These are phyloP conservation scores for Candida anutae DNA, from an alignment of 1,139 yeast genomes.

Conservation along the genomic window DNA sequence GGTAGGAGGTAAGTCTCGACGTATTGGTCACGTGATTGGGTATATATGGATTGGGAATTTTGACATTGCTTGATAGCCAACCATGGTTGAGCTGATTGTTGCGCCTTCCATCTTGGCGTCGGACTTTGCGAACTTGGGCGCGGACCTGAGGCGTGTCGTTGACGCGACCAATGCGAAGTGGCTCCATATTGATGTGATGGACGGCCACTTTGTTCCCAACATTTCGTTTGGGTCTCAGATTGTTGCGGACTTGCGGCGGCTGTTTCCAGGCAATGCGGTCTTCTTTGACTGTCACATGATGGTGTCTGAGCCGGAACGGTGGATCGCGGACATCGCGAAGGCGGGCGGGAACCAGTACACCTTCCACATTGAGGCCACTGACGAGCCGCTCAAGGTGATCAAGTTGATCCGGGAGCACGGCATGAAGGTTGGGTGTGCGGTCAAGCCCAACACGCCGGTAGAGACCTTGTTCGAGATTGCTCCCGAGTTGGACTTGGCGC, in stretches of 20 bases:
- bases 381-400: constrained; percentile 69
- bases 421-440: constrained; percentile 92
- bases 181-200: constrained; percentile 98
- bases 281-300: constrained; percentile 98
- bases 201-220: constrained; percentile 97
- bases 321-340: constrained; percentile 90
- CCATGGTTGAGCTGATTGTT: constrained; percentile 71
- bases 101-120: constrained; percentile 98
- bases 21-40: too few relatives aligned
- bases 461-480: constrained; percentile 75
- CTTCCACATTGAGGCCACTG: constrained; percentile 91
- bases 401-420: constrained; percentile 69
- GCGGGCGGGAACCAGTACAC: constrained; percentile 97
- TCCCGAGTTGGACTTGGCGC: constrained; percentile 79
- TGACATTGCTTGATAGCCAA: too few relatives aligned
- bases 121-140: constrained; percentile 82
- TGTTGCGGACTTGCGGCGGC: constrained; percentile 68
- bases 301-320: constrained; percentile 90
- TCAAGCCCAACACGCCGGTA: constrained; percentile 90
- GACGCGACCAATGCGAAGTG: constrained; percentile 70
- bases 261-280: constrained; percentile 59
- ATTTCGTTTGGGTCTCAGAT: constrained; percentile 91
- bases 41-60: too few relatives aligned
- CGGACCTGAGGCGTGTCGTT: constrained; percentile 74
- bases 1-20: too few relatives aligned